These are phyloP conservation scores for Tylopilus subfusipes DNA, from an alignment of 768 basidiomycete genomes.

Conservation along the genomic window DNA sequence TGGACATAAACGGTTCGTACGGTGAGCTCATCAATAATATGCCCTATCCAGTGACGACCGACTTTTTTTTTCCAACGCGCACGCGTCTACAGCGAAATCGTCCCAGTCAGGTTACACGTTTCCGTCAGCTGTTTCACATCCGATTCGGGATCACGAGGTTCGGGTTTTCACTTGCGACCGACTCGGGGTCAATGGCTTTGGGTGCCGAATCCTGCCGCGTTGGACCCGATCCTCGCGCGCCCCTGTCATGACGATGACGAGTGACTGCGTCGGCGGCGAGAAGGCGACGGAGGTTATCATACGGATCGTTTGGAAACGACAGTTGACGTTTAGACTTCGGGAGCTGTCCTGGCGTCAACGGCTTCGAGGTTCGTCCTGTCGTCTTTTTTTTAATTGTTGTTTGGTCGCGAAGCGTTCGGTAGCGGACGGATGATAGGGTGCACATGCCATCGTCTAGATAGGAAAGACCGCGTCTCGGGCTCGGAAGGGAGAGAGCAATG, in stretches of 20 bases:
- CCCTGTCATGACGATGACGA: slow-evolving; percentile 6
- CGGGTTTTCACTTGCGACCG: slow-evolving; percentile 2
- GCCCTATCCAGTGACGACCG: background rate
- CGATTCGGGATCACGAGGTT: background rate
- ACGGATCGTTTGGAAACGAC: background rate
- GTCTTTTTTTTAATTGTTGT: background rate
- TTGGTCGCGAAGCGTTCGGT: slow-evolving; percentile 6
- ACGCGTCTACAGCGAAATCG: background rate
- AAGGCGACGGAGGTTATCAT: slow-evolving; percentile 7
- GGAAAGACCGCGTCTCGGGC: background rate
- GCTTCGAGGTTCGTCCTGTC: slow-evolving; percentile 8
- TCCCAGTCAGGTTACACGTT: background rate
- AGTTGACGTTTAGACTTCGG: slow-evolving; percentile 15
- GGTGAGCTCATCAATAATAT: background rate
- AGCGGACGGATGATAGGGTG: slow-evolving; percentile 21
- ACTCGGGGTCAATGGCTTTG: background rate
- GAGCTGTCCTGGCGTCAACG: background rate
- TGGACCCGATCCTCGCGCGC: slow-evolving; percentile 3
- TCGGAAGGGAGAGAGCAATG: background rate
- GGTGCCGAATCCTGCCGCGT: background rate
- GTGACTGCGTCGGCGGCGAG: background rate
- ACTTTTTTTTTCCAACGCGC: background rate
- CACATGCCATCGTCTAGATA: slow-evolving; percentile 13
- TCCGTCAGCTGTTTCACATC: slow-evolving; percentile 1
- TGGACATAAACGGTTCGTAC: background rate